Evolutionary conservation across 2,329 filamentous ascomycete species (phyloP).

Genomic region (Cordyceps cateniannulata): DNA sequence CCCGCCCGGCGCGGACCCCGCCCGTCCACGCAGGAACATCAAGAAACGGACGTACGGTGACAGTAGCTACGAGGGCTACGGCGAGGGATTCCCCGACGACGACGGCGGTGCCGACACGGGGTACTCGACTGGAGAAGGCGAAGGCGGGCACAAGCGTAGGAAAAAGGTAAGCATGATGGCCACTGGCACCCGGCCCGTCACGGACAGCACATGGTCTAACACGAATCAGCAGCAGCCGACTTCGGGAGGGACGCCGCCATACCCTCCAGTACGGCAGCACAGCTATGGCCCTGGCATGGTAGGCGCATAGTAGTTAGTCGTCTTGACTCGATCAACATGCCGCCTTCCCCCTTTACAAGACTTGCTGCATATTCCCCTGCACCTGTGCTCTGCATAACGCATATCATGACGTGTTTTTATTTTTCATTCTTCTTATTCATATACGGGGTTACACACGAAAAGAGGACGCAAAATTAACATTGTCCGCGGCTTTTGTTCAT

Average conservation of each 20-base stretch:
- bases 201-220: not conserved
- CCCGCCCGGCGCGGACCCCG: slow-evolving; percentile 35
- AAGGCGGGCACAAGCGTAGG: slow-evolving; percentile 57
- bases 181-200: no score
- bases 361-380: no score
- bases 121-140: slow-evolving; percentile 68
- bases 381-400: not conserved
- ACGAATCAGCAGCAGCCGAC: slow-evolving; percentile 31
- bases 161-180: slow-evolving; percentile 50
- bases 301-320: slow-evolving; percentile 41
- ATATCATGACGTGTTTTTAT: not conserved
- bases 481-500: slow-evolving; percentile 21
- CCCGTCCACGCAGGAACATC: slow-evolving; percentile 56
- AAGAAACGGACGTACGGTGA: slow-evolving; percentile 76
- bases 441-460: not conserved
- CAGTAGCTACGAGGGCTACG: slow-evolving; percentile 67
- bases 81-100: slow-evolving; percentile 64
- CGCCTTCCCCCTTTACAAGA: not conserved
- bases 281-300: slow-evolving; percentile 55
- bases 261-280: slow-evolving; percentile 40
- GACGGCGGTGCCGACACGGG: slow-evolving; percentile 50
- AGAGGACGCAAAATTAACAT: not conserved
- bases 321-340: not conserved
- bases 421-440: not conserved
- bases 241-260: slow-evolving; percentile 36